Evolutionary conservation across 805 yeast genomes (phyloP).

Genomic region (Schwanniomyces polymorphus): DNA sequence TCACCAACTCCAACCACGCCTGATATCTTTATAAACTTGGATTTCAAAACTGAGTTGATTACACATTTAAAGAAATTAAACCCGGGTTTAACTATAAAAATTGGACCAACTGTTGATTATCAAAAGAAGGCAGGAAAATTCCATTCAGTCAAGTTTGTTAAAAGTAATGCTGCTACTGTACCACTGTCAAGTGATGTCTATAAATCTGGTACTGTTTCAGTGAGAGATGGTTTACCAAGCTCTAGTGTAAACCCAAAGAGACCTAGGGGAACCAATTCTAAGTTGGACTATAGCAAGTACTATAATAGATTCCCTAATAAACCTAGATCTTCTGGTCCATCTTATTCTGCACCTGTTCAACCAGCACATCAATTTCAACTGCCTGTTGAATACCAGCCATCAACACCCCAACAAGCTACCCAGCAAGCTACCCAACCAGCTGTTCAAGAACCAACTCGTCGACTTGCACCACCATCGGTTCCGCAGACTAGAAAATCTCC

Average conservation of each 20-base stretch:
- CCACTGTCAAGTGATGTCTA: slow-evolving; percentile 71
- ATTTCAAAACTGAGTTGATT: slow-evolving; percentile 85
- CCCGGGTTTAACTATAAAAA: slow-evolving; percentile 55
- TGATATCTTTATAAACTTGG: slow-evolving; percentile 77
- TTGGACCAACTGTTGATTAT: slow-evolving; percentile 75
- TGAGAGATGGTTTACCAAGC: slow-evolving; percentile 76
- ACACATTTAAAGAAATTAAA: slow-evolving; percentile 69
- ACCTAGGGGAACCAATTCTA: slow-evolving; percentile 57
- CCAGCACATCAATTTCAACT: slow-evolving; percentile 16
- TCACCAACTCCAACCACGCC: slow-evolving; percentile 55
- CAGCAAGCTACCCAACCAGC: slow-evolving; percentile 1
- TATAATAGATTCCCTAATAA: slow-evolving; percentile 30
- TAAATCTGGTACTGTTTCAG: slow-evolving; percentile 86
- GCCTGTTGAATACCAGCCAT: not conserved
- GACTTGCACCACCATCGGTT: slow-evolving; percentile 22
- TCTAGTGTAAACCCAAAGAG: slow-evolving; percentile 67
- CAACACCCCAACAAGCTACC: slow-evolving; percentile 10
- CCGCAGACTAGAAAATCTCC: slow-evolving; percentile 3
- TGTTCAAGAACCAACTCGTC: slow-evolving; percentile 7
- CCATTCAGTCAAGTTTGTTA: slow-evolving; percentile 70
- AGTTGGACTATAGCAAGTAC: slow-evolving; percentile 44
- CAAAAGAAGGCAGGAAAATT: slow-evolving; percentile 88
- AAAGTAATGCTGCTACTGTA: slow-evolving; percentile 52
- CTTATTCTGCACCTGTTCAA: slow-evolving; percentile 11
- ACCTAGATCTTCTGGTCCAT: slow-evolving; percentile 12